Conservation (phyloP, 2,329 filamentous ascomycete genomes). For the Trichoderma cornu-damae region DNA sequence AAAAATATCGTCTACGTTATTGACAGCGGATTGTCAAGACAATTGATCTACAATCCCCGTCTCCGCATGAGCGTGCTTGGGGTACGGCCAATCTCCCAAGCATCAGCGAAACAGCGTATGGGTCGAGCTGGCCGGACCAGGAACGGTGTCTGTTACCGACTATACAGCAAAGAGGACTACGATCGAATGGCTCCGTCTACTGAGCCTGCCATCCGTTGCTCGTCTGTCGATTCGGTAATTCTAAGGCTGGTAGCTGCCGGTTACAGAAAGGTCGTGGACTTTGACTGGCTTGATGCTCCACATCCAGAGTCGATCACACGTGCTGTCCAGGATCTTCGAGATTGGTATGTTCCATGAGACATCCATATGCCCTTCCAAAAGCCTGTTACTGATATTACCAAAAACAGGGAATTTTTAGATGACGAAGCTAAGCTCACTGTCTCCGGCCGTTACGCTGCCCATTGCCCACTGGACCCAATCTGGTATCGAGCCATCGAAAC, state of each 20-base stretch:
- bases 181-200: slow-evolving; percentile 11
- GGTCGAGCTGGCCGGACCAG: slow-evolving; percentile 18
- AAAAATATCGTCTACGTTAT: slow-evolving; percentile 17
- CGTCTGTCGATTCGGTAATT: slow-evolving; percentile 1
- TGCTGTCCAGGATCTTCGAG: slow-evolving; percentile 19
- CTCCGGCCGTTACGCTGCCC: slow-evolving; percentile 3
- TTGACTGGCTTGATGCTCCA: slow-evolving; percentile 19
- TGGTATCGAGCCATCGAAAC: slow-evolving; percentile 17
- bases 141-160: slow-evolving; percentile 18
- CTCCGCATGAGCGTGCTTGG: slow-evolving; percentile 9
- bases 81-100: slow-evolving; percentile 18
- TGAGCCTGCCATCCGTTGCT: slow-evolving; percentile 10
- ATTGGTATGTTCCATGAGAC: slow-evolving; percentile 8
- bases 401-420: slow-evolving; percentile 14
- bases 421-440: not conserved
- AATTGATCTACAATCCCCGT: slow-evolving; percentile 16
- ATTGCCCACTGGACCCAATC: slow-evolving; percentile 14
- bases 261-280: slow-evolving; percentile 5
- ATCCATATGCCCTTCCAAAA: not conserved
- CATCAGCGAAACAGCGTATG: slow-evolving; percentile 18
- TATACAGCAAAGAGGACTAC: slow-evolving; percentile 17
- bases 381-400: not conserved
- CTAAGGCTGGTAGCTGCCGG: slow-evolving; percentile 9
- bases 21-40: slow-evolving; percentile 17
- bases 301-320: slow-evolving; percentile 19